Evolutionary conservation across 805 yeast genomes (phyloP), one percentile per base, ranked within the genome.

Genomic region (Jamesozyma jinghongensis): DNA sequence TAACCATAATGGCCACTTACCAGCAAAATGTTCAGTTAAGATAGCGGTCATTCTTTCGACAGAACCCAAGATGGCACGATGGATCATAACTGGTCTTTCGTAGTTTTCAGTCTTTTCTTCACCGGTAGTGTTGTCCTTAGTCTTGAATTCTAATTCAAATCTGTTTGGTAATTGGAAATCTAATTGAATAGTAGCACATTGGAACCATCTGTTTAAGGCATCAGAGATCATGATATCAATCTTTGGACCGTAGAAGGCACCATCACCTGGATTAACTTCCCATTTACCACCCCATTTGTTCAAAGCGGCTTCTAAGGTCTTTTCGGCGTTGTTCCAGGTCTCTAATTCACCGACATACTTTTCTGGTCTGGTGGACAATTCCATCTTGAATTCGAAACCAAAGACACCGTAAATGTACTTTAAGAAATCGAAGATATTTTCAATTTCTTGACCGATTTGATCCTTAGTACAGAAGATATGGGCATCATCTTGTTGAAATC

Each of bases 1-100:
- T 62, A 92, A 74, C 98, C 98, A 92, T 75, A 92, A 85, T 59
- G 99, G 99, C 99, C 99, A 92, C 65, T 87, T 92, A 59, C 99
- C 99, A 61, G 88, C 95, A 69, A 74, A 92, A 71, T 92, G 98
- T 69, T 92, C 99, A 44, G 95, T 88, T 66, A 92, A 78, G 55
- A 92, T 90, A 48, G 97, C 98, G 48, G 95, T 85, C 97, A 92
- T 88, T 75, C 99, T 85, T 74, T 92, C 99, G 46, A 92, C 94
- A 35, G 96, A 85, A 53, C 99, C 99, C 61, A 90, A 76, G 52
- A 92, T 86, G 51, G 99, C 99, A 70, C 99, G 85, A 73, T 92
- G 99, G 60, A 92, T 90, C 97, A 92, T 92, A 41, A 92, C 99
- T 38, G 99, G 99, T 66, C 95, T 84, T 43, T 74, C 76, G 53